These are phyloP conservation scores for Lipomyces yamadae DNA, from an alignment of 805 yeast species.

Conservation along the genomic window DNA sequence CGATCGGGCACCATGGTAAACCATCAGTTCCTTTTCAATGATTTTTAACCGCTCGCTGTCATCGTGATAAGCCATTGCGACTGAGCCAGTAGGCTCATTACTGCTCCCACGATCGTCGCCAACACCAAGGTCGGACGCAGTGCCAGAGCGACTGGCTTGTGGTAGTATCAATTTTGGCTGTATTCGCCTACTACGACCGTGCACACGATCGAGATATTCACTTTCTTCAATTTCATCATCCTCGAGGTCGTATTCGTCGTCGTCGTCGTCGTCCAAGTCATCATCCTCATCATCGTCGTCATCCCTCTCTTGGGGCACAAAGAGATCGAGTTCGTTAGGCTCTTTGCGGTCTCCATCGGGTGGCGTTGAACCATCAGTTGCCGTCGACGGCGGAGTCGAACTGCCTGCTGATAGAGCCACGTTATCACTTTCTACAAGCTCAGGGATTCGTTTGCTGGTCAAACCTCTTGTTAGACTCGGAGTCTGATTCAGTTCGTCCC, in stretches of 20 bases:
- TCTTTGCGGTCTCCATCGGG: not conserved
- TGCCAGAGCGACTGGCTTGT: not conserved
- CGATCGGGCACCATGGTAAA: not conserved
- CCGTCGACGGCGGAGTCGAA: slow-evolving; percentile 1
- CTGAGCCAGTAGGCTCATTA: not conserved
- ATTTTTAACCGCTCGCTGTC: slow-evolving; percentile 10
- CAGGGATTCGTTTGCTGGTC: not conserved
- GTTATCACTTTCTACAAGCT: slow-evolving; percentile 2
- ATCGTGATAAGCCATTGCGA: not conserved
- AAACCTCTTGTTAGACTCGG: not conserved
- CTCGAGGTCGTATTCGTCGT: not conserved
- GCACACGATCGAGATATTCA: not conserved
- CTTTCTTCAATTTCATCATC: slow-evolving; percentile 13
- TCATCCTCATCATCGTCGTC: not conserved
- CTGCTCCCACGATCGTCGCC: not conserved
- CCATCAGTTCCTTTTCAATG: slow-evolving; percentile 15
- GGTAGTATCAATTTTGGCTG: not conserved
- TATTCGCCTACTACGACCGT: not conserved
- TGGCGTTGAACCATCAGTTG: slow-evolving; percentile 7
- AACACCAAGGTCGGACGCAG: not conserved
- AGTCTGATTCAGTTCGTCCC: slow-evolving; percentile 9
- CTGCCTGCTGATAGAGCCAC: not conserved
- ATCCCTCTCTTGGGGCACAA: not conserved
- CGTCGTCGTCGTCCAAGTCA: not conserved
- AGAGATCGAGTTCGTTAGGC: not conserved